These are phyloP conservation scores for Saccharomyces cerevisiae DNA, from an alignment of 805 yeast species.

Conservation along the genomic window DNA sequence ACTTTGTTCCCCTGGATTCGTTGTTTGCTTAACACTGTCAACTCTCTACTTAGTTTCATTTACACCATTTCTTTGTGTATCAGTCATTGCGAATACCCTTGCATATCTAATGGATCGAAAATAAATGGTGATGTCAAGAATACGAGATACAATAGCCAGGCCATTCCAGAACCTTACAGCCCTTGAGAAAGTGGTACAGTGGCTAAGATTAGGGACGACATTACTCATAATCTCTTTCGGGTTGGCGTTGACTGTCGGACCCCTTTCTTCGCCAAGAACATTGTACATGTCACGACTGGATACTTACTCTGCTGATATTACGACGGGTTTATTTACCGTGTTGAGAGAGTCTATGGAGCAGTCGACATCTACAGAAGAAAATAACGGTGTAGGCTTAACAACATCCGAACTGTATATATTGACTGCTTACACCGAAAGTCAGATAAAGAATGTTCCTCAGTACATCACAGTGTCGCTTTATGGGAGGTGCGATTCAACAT, in stretches of 20 bases:
- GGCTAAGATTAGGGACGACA: conserved; percentile 17
- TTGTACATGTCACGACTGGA: conserved; percentile 20
- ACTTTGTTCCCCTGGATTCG: background rate
- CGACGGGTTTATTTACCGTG: conserved; percentile 20
- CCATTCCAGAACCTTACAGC: conserved; percentile 21
- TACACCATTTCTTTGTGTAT: background rate
- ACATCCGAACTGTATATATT: conserved; percentile 25
- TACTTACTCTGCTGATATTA: conserved; percentile 19
- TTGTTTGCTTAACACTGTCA: background rate
- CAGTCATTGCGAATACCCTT: background rate
- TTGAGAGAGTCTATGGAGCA: conserved; percentile 19
- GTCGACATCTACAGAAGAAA: conserved; percentile 17
- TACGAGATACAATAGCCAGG: conserved; percentile 5
- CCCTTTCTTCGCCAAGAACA: conserved; percentile 13
- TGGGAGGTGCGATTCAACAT: conserved; percentile 21
- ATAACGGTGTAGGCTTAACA: conserved; percentile 26
- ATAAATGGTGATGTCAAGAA: conserved; percentile 6
- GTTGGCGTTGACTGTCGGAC: conserved; percentile 16
- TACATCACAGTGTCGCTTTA: conserved; percentile 20
- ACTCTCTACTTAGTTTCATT: background rate
- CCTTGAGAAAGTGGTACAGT: conserved; percentile 17
- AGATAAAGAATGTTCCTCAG: conserved; percentile 21
- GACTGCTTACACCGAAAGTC: conserved; percentile 21
- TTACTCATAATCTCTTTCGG: conserved; percentile 14
- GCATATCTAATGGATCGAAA: background rate